These are phyloP conservation scores for Sclerotinia trifoliorum DNA, from an alignment of 2,329 filamentous ascomycete species.

Conservation along the genomic window DNA sequence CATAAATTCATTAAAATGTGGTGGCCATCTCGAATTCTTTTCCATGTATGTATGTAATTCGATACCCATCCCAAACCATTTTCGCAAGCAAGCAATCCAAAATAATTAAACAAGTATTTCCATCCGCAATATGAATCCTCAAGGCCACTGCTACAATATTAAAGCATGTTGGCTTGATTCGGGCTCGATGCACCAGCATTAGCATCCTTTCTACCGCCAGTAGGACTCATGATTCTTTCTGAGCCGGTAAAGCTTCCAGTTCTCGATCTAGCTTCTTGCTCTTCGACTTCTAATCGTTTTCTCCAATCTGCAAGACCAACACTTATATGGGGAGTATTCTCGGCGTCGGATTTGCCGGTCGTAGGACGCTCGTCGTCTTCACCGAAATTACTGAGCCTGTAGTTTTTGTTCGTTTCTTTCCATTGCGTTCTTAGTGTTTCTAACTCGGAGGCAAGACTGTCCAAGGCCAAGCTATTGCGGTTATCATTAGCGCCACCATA, in stretches of 20 bases:
- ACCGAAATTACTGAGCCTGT: conserved; percentile 84
- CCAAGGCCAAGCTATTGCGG: conserved; percentile 70
- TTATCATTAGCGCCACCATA: conserved; percentile 46
- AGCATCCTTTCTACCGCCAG: conserved; percentile 1
- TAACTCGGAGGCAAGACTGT: conserved; percentile 87
- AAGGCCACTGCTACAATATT: background rate
- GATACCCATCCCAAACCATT: background rate
- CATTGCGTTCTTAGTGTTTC: conserved; percentile 88
- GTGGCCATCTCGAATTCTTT: conserved; percentile 8
- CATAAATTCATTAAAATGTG: conserved; percentile 21
- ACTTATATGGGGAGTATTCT: conserved; percentile 55
- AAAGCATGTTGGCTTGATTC: conserved; percentile 16
- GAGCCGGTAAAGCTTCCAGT: background rate
- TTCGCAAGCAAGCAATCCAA: conserved; percentile 10
- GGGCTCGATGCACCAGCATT: background rate
- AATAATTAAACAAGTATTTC: conserved; percentile 14
- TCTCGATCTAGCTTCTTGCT: conserved; percentile 27
- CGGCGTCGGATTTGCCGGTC: conserved; percentile 37
- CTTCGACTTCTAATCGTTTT: conserved; percentile 64
- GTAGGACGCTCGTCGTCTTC: conserved; percentile 59
- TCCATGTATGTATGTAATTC: conserved; percentile 15
- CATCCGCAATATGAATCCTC: background rate
- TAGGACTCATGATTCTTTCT: conserved; percentile 17
- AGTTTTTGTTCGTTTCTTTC: conserved; percentile 95
- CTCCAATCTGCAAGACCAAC: conserved; percentile 78